Evolutionary conservation across 176 grass and related monocot genomes (phyloP).

Genomic region (Elaeis guineensis): DNA sequence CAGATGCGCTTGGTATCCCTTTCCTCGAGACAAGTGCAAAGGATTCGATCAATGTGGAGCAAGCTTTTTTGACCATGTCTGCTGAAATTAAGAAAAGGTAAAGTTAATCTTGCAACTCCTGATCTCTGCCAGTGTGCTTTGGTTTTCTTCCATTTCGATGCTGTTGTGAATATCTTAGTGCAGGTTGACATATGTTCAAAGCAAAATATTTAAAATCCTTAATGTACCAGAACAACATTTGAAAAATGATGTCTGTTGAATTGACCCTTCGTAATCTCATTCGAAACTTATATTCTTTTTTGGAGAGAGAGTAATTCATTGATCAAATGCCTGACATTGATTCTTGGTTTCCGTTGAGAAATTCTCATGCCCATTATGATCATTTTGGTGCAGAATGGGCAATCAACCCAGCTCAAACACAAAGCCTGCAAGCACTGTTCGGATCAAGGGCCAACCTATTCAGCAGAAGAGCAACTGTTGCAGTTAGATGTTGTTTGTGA

Average conservation of each 20-base stretch:
- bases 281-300: too few relatives aligned
- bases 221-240: too few relatives aligned
- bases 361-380: background rate
- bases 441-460: constrained; percentile 78
- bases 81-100: constrained; percentile 93
- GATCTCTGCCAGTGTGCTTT: too few relatives aligned
- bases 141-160: too few relatives aligned
- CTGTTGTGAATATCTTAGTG: too few relatives aligned
- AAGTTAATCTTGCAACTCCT: background rate
- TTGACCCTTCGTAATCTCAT: too few relatives aligned
- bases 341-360: background rate
- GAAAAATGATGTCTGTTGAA: too few relatives aligned
- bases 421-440: constrained; percentile 42
- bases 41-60: constrained; percentile 83
- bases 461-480: constrained; percentile 72
- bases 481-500: background rate
- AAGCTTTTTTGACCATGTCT: constrained; percentile 77
- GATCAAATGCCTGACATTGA: too few relatives aligned
- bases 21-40: constrained; percentile 85
- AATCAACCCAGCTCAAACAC: constrained; percentile 41
- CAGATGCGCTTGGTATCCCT: constrained; percentile 58
- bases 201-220: too few relatives aligned
- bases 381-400: constrained; percentile 46
- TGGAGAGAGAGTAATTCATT: too few relatives aligned
- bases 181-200: too few relatives aligned